Evolutionary conservation across 441 rosid species (phyloP), one percentile per base, ranked within the genome.

Genomic region (Mallotus japonicus): DNA sequence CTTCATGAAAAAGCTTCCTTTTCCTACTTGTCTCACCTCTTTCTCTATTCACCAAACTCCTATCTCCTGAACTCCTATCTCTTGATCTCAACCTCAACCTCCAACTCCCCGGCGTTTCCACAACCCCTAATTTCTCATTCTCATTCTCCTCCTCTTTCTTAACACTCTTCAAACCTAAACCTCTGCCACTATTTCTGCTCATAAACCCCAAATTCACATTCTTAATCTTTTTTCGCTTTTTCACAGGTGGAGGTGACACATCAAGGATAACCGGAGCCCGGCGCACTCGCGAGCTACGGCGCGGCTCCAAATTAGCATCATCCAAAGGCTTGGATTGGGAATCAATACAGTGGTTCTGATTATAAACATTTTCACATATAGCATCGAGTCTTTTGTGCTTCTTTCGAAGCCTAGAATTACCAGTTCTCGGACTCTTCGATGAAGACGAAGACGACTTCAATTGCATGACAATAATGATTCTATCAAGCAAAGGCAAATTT

Each of bases 321-420:
- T 59, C 37, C 3, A 55, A 77, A 0, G 73, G 60, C 59, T 67
- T 81, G 56, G 74, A 78, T 58, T 20, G 81, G 54, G 75, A 54
- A 11, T 34, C 85, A 12, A 0, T 49, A 10, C 11, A 75, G 67
- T 88, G 98, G 82, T 91, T 89, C 75, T 81, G 87, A 42, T 79
- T 91, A 80, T 93, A 93, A 70, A 83, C 88, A 53, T 78, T 87
- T 78, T 93, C 99, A 59, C 90, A 87, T 55, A 95, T 95, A 50
- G 97, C 88, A 77, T 90, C 95, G n/a, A 95, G 90, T 79, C 92
- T 91, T 87, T 95, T 95, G 64, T 89, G 93, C 87, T 86, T 94
- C 85, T 76, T 86, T n/a, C 86, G 87, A 67, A 88, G 79, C 77
- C 98, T 87, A 80, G 90, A 79, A 47, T 88, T 91, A 13, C 80